Evolutionary conservation across 23 red algal genomes (phyloP).

Genomic region (Chondrus crispus): DNA sequence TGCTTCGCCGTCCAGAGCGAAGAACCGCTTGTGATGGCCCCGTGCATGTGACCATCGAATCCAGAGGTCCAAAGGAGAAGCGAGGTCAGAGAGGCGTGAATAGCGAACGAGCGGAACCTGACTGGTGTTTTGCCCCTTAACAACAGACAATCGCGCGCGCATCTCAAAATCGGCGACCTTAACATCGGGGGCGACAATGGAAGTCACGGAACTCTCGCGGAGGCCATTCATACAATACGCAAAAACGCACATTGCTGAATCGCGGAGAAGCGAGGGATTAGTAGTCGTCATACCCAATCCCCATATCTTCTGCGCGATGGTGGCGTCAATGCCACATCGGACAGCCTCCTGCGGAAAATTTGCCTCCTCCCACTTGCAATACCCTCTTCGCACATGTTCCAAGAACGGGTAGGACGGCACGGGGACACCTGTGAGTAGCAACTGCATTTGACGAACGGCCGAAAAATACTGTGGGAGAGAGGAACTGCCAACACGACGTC

Average conservation of each 20-base stretch:
- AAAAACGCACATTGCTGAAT: not conserved
- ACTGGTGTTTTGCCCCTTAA: not conserved
- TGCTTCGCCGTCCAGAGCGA: not conserved
- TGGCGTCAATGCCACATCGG: not conserved
- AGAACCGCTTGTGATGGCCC: not conserved
- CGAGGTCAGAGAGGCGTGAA: not conserved
- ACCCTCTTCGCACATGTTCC: not conserved
- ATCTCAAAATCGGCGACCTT: not conserved
- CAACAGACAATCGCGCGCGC: not conserved
- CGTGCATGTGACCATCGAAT: not conserved
- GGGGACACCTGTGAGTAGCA: not conserved
- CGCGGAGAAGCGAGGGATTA: not conserved
- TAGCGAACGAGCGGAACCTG: not conserved
- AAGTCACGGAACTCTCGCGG: not conserved
- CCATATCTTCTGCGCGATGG: not conserved
- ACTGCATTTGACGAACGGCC: not conserved
- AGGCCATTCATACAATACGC: not conserved
- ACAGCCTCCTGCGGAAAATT: not conserved
- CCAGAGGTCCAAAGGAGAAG: not conserved
- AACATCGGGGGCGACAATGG: not conserved
- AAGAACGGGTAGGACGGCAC: not conserved
- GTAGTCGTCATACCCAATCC: not conserved
- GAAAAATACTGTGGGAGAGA: not conserved
- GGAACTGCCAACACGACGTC: not conserved
- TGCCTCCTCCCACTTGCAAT: not conserved